These are phyloP conservation scores for Daldinia vernicosa DNA, from an alignment of 495 filamentous ascomycete genomes.

Conservation along the genomic window DNA sequence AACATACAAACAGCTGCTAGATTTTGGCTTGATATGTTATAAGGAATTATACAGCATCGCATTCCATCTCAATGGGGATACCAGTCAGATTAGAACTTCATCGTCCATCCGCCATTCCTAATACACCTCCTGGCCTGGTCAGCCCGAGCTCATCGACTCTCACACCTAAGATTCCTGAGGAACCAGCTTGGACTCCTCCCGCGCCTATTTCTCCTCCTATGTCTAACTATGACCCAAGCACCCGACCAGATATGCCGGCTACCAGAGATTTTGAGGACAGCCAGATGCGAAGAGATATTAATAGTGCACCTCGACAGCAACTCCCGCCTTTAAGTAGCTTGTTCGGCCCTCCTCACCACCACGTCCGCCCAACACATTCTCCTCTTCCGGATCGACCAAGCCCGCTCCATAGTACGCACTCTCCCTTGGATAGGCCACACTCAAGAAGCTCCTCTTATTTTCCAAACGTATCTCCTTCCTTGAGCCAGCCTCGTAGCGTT, in stretches of 20 bases:
- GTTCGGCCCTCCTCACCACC: constrained; percentile 55
- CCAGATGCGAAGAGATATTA: constrained; percentile 46
- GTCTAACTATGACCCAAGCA: constrained; percentile 61
- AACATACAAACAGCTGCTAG: constrained; percentile 8
- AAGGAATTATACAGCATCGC: constrained; percentile 27
- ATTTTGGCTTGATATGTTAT: constrained; percentile 36
- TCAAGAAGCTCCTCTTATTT: constrained; percentile 59
- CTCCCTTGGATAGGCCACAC: constrained; percentile 56
- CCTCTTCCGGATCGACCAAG: constrained; percentile 56
- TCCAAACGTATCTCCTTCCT: constrained; percentile 46
- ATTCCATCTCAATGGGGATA: constrained; percentile 60
- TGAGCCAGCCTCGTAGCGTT: constrained; percentile 53
- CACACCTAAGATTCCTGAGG: constrained; percentile 51
- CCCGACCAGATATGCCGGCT: constrained; percentile 54
- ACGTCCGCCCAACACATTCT: constrained; percentile 53
- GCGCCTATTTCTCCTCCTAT: constrained; percentile 57
- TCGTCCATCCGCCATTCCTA: constrained; percentile 52
- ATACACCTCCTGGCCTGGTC: constrained; percentile 56
- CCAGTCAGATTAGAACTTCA: constrained; percentile 55
- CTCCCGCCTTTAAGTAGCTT: constrained; percentile 64
- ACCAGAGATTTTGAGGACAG: constrained; percentile 49
- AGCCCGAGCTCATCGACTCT: constrained; percentile 55
- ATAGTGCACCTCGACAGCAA: constrained; percentile 53
- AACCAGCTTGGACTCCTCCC: constrained; percentile 47
- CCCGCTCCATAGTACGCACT: constrained; percentile 48